A percentile compares a stretch with the other conserved stretches of the same genome.
Conservation (phyloP, 768 basidiomycete genomes). For the Macrolepiota albuminosa region DNA sequence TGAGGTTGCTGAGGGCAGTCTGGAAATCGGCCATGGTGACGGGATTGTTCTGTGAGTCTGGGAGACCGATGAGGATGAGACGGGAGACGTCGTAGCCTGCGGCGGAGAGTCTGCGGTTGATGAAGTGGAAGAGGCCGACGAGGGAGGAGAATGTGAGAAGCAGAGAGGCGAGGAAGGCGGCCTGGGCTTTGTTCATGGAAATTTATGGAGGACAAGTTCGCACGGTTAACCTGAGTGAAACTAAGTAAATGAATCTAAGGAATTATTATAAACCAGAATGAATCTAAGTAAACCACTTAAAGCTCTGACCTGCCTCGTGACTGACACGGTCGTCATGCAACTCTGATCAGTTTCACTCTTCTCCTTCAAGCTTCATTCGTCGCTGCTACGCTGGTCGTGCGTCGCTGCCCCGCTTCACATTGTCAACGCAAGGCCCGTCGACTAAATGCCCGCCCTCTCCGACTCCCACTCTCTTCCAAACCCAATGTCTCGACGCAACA, state of each 20-base stretch:
- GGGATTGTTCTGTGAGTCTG: constrained; percentile 20
- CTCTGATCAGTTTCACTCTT: constrained; percentile 15
- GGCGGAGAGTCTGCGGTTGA: constrained; percentile 39
- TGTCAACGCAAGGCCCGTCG: constrained; percentile 19
- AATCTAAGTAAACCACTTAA: too few species aligned
- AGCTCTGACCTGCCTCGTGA: background rate
- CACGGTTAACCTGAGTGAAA: constrained; percentile 3
- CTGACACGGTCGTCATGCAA: constrained; percentile 1
- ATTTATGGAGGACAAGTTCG: constrained; percentile 5
- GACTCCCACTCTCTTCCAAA: constrained; percentile 42
- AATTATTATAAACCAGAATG: too few species aligned
- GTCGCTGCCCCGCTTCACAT: constrained; percentile 9
- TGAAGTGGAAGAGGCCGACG: constrained; percentile 35
- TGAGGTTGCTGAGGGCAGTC: constrained; percentile 20
- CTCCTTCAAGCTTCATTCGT: constrained; percentile 17
- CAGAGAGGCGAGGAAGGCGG: constrained; percentile 52
- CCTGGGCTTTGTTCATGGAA: constrained; percentile 53
- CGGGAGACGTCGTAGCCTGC: constrained; percentile 55
- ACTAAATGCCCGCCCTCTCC: constrained; percentile 38
- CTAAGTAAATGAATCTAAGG: too few species aligned
- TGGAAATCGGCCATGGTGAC: constrained; percentile 14
- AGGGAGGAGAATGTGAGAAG: constrained; percentile 43
- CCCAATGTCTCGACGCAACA: constrained; percentile 52
- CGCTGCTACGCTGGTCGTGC: constrained; percentile 21
- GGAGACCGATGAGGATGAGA: constrained; percentile 61